Base-by-base conservation (phyloP, 352 stramenopile species). In the Peronospora tabacina region DNA sequence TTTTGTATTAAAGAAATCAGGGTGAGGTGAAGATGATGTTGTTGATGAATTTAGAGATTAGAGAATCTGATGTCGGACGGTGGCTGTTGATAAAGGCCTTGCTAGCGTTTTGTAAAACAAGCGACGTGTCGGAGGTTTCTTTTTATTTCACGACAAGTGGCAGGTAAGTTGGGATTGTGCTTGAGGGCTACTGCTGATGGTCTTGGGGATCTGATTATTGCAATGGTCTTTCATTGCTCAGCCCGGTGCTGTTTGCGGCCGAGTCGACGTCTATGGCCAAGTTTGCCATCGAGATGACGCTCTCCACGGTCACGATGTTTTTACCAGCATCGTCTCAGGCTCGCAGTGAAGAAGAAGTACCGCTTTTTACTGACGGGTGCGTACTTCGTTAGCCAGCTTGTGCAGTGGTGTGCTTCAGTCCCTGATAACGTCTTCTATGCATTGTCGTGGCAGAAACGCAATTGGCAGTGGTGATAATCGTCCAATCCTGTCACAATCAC, bases 1-100 rank as follows among this genome's bases (percentile, higher is more conserved):
- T 93, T 90, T 39, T 86, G 77, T 38, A 72, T 89, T 37, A 91
- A 87, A 39, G 82, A 93, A 60, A 69, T 91, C 13, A 69, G 72
- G 51, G 79, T 87, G 44, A 33, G 30, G 53, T 46, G 24, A 13
- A 34, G 36, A n/a, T 17, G 15, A 9, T 13, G 10, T 20, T 43
- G 36, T 42, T 28, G 36, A 16, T 39, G 6, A 22, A 13, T 12
- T 36, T 26, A 5, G 16, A 16, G 19, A 37, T n/a, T 11, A 17
- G 26, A 32, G 12, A 29, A 20, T 29, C 42, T 59, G 29, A 52
- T 38, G 39, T 15, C 29, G 30, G 9, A 32, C 3, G 13, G 40
- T 36, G 41, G 7, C 3, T 36, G 10, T 57, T 53, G 28, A 52
- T 39, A 15, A 41, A 70, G 55, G 62, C 64, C 4, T 16, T 93